Conservation (phyloP, 202 grass and related monocot species). For the Eragrostis tef region DNA sequence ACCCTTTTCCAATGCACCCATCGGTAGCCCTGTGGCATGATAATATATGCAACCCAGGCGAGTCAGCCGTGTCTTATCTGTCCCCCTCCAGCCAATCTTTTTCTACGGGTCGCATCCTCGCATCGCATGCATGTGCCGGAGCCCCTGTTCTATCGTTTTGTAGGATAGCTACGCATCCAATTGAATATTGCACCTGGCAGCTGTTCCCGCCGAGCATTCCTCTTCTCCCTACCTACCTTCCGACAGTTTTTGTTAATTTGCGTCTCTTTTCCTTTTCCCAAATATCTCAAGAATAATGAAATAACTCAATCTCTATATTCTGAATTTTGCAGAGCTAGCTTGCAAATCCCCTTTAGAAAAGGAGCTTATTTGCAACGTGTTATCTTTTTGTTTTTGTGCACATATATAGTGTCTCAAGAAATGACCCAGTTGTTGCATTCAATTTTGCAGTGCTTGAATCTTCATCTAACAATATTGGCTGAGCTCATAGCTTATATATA, state of each 20-base stretch:
- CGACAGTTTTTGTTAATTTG: constrained; percentile 17
- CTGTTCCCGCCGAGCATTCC: constrained; percentile 47
- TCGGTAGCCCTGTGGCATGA: background rate
- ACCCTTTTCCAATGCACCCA: constrained; percentile 20
- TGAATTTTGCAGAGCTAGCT: background rate
- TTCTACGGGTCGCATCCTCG: constrained; percentile 33
- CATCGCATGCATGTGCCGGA: constrained; percentile 51
- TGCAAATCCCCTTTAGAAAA: background rate
- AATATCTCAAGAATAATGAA: constrained; percentile 2
- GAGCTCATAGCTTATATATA: too few species aligned
- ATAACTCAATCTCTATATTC: background rate
- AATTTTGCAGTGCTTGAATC: background rate
- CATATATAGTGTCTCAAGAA: background rate
- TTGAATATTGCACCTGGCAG: constrained; percentile 56
- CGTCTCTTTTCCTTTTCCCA: background rate
- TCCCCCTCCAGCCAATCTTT: constrained; percentile 33
- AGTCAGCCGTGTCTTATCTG: constrained; percentile 38
- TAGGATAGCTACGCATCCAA: constrained; percentile 28
- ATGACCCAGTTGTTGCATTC: background rate
- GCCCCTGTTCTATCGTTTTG: constrained; percentile 41
- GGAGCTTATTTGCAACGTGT: background rate
- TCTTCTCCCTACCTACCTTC: constrained; percentile 43
- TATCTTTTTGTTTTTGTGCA: background rate
- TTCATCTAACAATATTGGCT: background rate
- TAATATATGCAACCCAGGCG: constrained; percentile 35